These are phyloP conservation scores for Anisodus tanguticus DNA, from an alignment of 257 asterid species.

Conservation along the genomic window DNA sequence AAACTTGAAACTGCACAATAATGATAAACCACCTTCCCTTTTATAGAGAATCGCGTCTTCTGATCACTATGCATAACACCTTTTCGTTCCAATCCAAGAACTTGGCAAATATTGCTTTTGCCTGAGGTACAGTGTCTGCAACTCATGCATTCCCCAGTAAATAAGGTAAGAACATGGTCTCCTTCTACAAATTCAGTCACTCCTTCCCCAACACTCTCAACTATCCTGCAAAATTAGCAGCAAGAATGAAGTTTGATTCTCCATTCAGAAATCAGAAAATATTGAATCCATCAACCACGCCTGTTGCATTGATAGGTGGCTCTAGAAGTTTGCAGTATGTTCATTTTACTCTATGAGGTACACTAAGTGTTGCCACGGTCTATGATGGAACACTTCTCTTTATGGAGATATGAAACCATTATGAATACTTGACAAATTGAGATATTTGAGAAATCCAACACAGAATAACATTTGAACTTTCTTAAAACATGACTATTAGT, in stretches of 20 bases:
- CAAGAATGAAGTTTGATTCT: neutral
- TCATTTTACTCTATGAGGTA: neutral
- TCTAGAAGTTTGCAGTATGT: neutral
- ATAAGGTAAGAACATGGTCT: constrained; percentile 85
- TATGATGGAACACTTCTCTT: constrained; percentile 11
- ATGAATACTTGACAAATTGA: neutral
- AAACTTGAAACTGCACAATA: constrained; percentile 97
- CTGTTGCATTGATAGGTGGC: neutral
- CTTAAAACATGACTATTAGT: neutral
- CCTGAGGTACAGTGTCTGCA: constrained; percentile 80
- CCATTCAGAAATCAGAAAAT: neutral
- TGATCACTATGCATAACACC: constrained; percentile 93
- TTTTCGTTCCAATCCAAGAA: constrained; percentile 81
- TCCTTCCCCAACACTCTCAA: constrained; percentile 87
- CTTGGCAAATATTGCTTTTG: constrained; percentile 83
- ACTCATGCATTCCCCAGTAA: constrained; percentile 89
- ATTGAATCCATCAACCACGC: neutral
- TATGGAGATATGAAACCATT: neutral
- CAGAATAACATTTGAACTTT: neutral
- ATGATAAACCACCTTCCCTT: constrained; percentile 75
- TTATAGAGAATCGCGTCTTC: constrained; percentile 75
- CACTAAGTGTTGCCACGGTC: neutral
- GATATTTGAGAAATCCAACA: neutral
- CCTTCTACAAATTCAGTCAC: constrained; percentile 81
- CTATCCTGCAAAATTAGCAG: constrained; percentile 59